Evolutionary conservation across 2,329 filamentous ascomycete genomes (phyloP), one percentile per base, ranked within the genome.

Genomic region (Myriangium duriaei): DNA sequence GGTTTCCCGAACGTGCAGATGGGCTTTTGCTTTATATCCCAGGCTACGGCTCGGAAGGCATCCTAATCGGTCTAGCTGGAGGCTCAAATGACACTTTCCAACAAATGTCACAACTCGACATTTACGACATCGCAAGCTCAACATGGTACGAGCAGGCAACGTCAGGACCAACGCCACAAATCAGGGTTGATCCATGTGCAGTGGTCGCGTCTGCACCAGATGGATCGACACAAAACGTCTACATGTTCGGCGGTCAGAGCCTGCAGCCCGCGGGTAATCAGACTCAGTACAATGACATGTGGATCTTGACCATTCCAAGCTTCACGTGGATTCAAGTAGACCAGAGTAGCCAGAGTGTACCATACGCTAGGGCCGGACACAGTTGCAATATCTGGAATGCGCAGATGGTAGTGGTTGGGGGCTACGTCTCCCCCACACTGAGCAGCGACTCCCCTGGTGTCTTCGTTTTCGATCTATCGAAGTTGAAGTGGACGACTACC

Each of bases 401-500:
- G 41, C 83, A 88, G 56, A 86, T 92, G 76, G 66, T 91, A 44
- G 68, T 79, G 5, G 65, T 88, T 11, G 84, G 84, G 16, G 84
- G 84, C 9, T 79, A 74, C 45, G 69, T 77, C 5, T 75, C 74
- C 2, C 58, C 64, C 16, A 61, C 74, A 9, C 62, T 74, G 32
- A 68, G 62, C 3, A 84, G 80, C 53, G 80, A 85, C 47, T 70
- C 61, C 11, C 76, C 76, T 0, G 78, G 79, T 1, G 67, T 85
- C 43, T 84, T 83, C 51, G 72, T 84, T 16, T 88, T 85, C 60
- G 86, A 92, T 51, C 62, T 86, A 36, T 80, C 74, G 7, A 73
- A 70, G 24, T 67, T 76, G 1, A 51, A 68, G 36, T 93, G 85
- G 85, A n/a, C 15, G 2, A 39, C 21, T 12, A 29, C 32, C 15